Evolutionary conservation across 305 asterid species (phyloP).

Genomic region (Plantago rigida): DNA sequence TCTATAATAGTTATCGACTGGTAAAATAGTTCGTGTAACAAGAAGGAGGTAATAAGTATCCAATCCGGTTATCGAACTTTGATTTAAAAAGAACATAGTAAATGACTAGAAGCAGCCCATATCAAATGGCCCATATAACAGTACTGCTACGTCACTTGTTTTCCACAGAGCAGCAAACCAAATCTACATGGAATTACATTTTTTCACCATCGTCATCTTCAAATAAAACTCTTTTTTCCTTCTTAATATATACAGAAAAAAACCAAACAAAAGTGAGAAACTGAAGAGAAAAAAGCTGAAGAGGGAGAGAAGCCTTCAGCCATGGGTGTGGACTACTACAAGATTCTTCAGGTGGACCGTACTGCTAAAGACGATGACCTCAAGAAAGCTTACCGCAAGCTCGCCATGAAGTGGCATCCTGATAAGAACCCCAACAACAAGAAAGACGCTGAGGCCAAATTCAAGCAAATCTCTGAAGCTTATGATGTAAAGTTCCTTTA

Average conservation of each 20-base stretch:
- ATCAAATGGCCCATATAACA: too few relatives aligned
- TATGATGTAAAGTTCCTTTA: conserved; percentile 46
- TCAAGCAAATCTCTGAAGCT: conserved; percentile 82
- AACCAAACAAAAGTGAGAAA: neutral
- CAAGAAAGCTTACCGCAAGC: conserved; percentile 73
- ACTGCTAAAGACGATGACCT: conserved; percentile 75
- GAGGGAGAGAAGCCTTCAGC: conserved; percentile 13
- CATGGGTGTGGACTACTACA: conserved; percentile 83
- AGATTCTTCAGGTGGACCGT: conserved; percentile 65
- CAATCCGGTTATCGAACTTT: too few relatives aligned
- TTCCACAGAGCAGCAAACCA: too few relatives aligned
- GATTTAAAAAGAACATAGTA: too few relatives aligned
- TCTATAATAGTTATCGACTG: too few relatives aligned
- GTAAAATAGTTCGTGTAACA: too few relatives aligned
- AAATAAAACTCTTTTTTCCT: too few relatives aligned
- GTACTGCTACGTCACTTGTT: too few relatives aligned
- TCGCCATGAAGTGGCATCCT: conserved; percentile 59
- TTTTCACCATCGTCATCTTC: too few relatives aligned
- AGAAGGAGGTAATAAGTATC: too few relatives aligned
- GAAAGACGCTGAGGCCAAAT: conserved; percentile 75
- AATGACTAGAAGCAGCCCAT: too few relatives aligned
- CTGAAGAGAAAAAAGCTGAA: neutral
- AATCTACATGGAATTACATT: too few relatives aligned
- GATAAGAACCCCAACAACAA: conserved; percentile 51
- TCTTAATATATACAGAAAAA: neutral